Percentiles rank a stretch among this genome's conserved stretches.
Evolutionary conservation across 2,329 filamentous ascomycete genomes (phyloP).

Genomic region (Fusarium ramigenum): DNA sequence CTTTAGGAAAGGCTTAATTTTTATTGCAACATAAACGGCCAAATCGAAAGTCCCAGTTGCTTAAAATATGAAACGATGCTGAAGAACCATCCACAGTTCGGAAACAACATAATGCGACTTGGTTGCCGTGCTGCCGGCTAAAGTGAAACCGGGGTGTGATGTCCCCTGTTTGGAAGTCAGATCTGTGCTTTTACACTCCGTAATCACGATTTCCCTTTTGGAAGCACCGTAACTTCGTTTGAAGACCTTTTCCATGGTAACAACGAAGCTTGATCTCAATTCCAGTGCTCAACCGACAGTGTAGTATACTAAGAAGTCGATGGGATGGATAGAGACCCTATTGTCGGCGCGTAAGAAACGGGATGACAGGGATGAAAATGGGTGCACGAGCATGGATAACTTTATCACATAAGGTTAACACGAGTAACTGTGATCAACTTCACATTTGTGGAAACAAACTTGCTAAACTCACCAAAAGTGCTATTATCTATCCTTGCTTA

Average conservation of each 20-base stretch:
- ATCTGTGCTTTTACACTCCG: background rate
- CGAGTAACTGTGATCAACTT: background rate
- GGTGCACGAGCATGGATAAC: background rate
- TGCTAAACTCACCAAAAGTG: fast-evolving
- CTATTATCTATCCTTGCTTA: background rate
- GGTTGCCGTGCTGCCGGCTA: background rate
- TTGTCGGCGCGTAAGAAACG: no score
- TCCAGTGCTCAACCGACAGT: fast-evolving
- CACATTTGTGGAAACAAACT: background rate
- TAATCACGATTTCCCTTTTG: conserved; percentile 5
- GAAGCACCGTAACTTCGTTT: background rate
- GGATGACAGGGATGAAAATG: background rate
- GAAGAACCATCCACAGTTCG: background rate
- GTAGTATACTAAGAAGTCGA: background rate
- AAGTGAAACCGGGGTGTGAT: background rate
- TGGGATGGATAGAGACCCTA: fast-evolving
- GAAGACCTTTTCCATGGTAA: no score
- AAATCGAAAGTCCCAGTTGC: background rate
- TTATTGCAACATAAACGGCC: background rate
- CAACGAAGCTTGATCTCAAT: no score
- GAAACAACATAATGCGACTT: background rate
- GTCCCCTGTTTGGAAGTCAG: background rate
- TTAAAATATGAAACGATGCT: background rate
- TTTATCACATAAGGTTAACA: background rate
- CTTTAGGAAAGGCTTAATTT: background rate